Evolutionary conservation across 116 monocot genomes (phyloP).

Genomic region (Iris pallida): DNA sequence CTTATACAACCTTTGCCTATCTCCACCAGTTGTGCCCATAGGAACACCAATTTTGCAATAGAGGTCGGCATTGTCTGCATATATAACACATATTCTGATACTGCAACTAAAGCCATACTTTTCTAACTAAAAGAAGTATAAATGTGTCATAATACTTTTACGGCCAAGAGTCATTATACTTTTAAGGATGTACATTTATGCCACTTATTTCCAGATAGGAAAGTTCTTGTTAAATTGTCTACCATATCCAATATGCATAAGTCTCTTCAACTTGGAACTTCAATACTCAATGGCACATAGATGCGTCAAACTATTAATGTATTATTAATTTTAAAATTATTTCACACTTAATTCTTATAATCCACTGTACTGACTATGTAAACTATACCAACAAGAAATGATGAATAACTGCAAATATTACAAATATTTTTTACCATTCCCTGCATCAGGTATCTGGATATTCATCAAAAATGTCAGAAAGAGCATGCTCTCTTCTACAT

Average conservation of each 20-base stretch:
- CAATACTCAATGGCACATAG: background rate
- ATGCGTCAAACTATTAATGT: background rate
- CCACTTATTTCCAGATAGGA: background rate
- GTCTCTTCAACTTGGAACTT: background rate
- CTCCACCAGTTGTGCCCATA: constrained; percentile 69
- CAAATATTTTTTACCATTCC: constrained; percentile 54
- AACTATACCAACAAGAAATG: background rate
- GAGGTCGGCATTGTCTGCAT: constrained; percentile 72
- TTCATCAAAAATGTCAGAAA: constrained; percentile 53
- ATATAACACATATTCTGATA: background rate
- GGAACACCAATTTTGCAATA: constrained; percentile 90
- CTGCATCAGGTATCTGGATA: constrained; percentile 75
- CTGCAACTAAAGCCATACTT: background rate
- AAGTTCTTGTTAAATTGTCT: background rate
- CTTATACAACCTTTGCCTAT: constrained; percentile 37
- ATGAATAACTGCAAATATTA: too few species aligned
- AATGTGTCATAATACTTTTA: background rate
- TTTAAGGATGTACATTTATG: background rate
- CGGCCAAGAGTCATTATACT: constrained; percentile 1
- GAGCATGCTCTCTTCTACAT: constrained; percentile 52
- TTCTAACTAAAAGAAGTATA: background rate
- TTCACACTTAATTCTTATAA: background rate
- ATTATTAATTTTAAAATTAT: background rate
- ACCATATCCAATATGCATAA: background rate
- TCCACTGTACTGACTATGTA: background rate